Conservation (phyloP, 164 flowering plant species). For the Amborella trichopoda region DNA sequence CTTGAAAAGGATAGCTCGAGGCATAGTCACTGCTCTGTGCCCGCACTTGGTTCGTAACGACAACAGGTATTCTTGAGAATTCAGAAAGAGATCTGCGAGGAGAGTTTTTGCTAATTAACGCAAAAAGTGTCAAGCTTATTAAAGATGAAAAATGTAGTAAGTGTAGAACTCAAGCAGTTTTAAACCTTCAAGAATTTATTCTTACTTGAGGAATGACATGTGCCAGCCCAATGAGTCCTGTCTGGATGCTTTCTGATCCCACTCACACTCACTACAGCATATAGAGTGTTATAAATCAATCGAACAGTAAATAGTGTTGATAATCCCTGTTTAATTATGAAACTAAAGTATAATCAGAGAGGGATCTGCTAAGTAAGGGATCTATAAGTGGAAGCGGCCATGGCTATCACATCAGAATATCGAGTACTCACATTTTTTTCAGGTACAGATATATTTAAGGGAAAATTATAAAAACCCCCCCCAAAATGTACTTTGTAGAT, state of each 20-base stretch:
- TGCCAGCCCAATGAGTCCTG: conserved; percentile 71
- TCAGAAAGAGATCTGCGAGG: conserved; percentile 64
- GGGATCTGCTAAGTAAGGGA: neutral
- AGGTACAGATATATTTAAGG: no score
- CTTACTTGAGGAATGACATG: conserved; percentile 73
- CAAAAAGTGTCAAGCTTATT: neutral
- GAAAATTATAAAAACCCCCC: no score
- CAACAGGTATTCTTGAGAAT: conserved; percentile 62
- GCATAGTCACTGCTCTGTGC: conserved; percentile 35
- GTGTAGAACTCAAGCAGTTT: neutral
- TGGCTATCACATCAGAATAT: no score
- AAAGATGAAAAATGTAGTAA: neutral
- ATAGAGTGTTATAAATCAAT: no score
- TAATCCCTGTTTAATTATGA: no score
- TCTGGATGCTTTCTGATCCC: conserved; percentile 19
- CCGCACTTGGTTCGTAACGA: conserved; percentile 84
- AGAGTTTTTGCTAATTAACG: no score
- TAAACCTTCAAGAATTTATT: neutral
- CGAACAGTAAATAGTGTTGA: no score
- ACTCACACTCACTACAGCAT: conserved; percentile 25
- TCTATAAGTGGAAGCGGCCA: no score
- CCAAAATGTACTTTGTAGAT: no score
- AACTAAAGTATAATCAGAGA: no score
- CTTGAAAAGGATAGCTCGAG: conserved; percentile 52
- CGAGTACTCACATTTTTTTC: no score